Evolutionary conservation across 208 protist species (phyloP).

Genomic region (Leishmania tarentolae): DNA sequence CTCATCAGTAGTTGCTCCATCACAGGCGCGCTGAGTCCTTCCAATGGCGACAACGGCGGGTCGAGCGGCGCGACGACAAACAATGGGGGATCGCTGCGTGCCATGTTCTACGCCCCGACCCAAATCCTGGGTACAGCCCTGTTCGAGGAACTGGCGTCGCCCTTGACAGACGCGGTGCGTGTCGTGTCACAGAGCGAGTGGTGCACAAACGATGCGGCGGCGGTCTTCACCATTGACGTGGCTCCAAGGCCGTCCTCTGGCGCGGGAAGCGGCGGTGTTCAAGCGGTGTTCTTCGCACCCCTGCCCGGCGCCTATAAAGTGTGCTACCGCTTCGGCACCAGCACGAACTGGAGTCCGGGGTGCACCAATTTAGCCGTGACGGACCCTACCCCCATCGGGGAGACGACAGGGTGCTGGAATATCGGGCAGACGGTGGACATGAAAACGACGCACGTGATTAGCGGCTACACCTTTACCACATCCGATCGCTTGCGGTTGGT

Average conservation of each 20-base stretch:
- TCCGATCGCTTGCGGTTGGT: conserved; percentile 63
- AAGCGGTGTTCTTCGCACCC: conserved; percentile 57
- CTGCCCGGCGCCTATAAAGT: conserved; percentile 67
- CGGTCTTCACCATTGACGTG: conserved; percentile 51
- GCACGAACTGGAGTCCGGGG: conserved; percentile 82
- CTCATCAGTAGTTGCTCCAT: conserved; percentile 42
- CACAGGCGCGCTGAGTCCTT: conserved; percentile 28
- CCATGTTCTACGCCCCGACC: conserved; percentile 82
- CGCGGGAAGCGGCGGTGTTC: conserved; percentile 6
- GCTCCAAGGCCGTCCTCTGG: conserved; percentile 10
- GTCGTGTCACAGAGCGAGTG: conserved; percentile 64
- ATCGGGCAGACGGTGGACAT: conserved; percentile 57
- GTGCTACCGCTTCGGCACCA: conserved; percentile 81
- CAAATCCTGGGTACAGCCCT: conserved; percentile 41
- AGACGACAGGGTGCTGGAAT: conserved; percentile 58
- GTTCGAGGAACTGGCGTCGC: conserved; percentile 25
- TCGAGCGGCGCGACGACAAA: conserved; percentile 1
- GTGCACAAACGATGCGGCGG: conserved; percentile 58
- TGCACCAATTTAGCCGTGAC: conserved; percentile 52
- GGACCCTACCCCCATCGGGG: conserved; percentile 48
- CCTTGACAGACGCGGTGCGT: conserved; percentile 43
- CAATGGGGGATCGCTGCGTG: conserved; percentile 40
- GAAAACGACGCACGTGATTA: conserved; percentile 35
- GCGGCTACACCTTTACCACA: conserved; percentile 36
- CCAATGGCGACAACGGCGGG: conserved; percentile 31